A percentile compares a stretch with the other conserved stretches of the same genome.
These are phyloP conservation scores for Lactarius quietus DNA, from an alignment of 768 basidiomycete species.

Conservation along the genomic window DNA sequence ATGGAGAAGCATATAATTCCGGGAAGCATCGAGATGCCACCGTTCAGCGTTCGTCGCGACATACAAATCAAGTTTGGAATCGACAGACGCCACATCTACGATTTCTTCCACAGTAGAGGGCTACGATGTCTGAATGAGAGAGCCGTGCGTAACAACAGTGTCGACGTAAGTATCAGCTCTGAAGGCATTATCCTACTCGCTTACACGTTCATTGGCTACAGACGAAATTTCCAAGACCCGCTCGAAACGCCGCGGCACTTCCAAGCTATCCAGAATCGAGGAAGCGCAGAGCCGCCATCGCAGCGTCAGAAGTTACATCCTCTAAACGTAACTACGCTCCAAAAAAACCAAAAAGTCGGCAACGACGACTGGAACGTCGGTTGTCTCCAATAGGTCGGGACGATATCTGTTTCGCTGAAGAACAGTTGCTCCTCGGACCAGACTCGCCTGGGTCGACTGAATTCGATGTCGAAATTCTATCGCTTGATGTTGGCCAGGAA, in stretches of 20 bases:
- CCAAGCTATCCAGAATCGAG: slow-evolving; percentile 11
- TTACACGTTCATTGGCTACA: not conserved
- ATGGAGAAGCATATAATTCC: slow-evolving; percentile 68
- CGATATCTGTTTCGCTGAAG: not conserved
- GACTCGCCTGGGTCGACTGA: not conserved
- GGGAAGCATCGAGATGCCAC: slow-evolving; percentile 71
- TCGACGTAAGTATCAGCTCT: slow-evolving; percentile 17
- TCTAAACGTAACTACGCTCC: slow-evolving; percentile 13
- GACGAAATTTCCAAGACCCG: slow-evolving; percentile 14
- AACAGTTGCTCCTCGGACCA: not conserved
- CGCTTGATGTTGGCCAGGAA: slow-evolving; percentile 1
- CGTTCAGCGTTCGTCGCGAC: slow-evolving; percentile 63
- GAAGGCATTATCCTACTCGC: not conserved
- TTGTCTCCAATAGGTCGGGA: not conserved
- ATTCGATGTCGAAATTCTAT: not conserved
- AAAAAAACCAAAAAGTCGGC: slow-evolving; percentile 12
- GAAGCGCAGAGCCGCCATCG: slow-evolving; percentile 23
- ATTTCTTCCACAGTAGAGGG: slow-evolving; percentile 66
- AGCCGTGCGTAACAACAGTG: slow-evolving; percentile 20
- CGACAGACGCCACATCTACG: slow-evolving; percentile 72
- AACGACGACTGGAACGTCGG: slow-evolving; percentile 4
- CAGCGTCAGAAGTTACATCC: slow-evolving; percentile 1
- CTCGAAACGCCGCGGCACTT: slow-evolving; percentile 7
- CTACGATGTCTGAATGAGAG: slow-evolving; percentile 30
- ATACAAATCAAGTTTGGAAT: slow-evolving; percentile 68